phyloP scores from a whole-genome alignment of 495 filamentous ascomycete species.

The Aspergillus bertholletiae region DNA sequence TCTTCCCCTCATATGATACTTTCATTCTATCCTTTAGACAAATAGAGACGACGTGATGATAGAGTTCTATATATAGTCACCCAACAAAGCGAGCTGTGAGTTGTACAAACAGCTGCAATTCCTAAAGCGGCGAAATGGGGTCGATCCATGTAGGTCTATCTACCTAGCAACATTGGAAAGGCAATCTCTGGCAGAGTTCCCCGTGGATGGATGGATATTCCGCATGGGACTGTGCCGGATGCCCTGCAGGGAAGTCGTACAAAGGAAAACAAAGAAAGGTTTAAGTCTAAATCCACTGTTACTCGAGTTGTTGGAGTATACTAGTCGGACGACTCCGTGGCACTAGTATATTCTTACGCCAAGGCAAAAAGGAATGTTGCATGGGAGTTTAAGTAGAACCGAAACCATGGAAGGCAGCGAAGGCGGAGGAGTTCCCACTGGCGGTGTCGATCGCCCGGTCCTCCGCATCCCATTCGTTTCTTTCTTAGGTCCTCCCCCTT shows the following conservation, averaged over 20 bases:
- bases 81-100: background rate
- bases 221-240: too few relatives aligned
- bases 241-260: background rate
- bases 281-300: too few relatives aligned
- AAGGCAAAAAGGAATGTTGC: background rate
- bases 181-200: too few relatives aligned
- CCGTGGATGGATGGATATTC: too few relatives aligned
- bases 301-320: too few relatives aligned
- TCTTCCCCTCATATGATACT: background rate
- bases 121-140: background rate
- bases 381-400: background rate
- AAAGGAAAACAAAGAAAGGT: background rate
- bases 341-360: too few relatives aligned
- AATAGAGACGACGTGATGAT: background rate
- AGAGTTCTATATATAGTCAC: background rate
- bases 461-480: background rate
- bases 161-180: too few relatives aligned
- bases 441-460: background rate
- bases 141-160: background rate
- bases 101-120: background rate
- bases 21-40: background rate
- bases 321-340: too few relatives aligned
- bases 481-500: background rate
- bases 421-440: background rate
- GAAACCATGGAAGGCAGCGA: background rate